These are phyloP conservation scores for Brettanomyces naardenensis DNA, from an alignment of 805 yeast genomes.

Conservation along the genomic window DNA sequence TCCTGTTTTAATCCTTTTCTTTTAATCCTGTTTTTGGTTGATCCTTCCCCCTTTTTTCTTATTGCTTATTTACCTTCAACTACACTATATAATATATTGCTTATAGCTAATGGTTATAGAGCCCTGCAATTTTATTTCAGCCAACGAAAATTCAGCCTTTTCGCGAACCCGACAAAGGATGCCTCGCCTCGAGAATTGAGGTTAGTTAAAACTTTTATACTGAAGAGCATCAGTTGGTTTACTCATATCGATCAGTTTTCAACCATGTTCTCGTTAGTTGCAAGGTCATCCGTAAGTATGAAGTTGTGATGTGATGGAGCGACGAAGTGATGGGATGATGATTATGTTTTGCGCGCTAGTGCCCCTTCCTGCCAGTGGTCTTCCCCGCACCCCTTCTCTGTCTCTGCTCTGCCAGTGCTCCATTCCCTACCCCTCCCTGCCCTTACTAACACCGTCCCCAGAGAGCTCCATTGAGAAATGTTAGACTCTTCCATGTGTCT, in stretches of 20 bases:
- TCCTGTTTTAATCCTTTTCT: too few species aligned
- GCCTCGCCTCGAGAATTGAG: too few species aligned
- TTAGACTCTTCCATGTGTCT: conserved; percentile 21
- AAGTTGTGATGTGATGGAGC: background rate
- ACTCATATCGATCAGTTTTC: too few species aligned
- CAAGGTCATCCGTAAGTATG: conserved; percentile 17
- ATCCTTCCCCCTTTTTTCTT: background rate
- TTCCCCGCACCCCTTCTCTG: too few species aligned
- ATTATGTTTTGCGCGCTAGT: too few species aligned
- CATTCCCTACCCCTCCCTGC: too few species aligned
- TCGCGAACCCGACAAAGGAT: conserved; percentile 5
- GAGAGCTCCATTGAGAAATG: conserved; percentile 11
- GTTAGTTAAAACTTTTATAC: too few species aligned
- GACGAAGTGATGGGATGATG: too few species aligned
- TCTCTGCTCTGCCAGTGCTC: too few species aligned
- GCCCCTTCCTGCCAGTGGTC: too few species aligned
- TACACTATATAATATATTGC: background rate
- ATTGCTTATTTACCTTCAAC: background rate
- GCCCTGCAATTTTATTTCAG: conserved; percentile 4
- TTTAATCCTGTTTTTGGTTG: background rate
- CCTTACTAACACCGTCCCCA: conserved; percentile 4
- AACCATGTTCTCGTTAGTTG: conserved; percentile 15
- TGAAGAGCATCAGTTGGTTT: too few species aligned
- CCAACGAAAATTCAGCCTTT: conserved; percentile 8
- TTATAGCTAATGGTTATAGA: background rate